Percentiles rank a stretch among this genome's conserved stretches.
These are phyloP conservation scores for Suhomyces bokatorum DNA, from an alignment of 1,139 yeast species.

Conservation along the genomic window DNA sequence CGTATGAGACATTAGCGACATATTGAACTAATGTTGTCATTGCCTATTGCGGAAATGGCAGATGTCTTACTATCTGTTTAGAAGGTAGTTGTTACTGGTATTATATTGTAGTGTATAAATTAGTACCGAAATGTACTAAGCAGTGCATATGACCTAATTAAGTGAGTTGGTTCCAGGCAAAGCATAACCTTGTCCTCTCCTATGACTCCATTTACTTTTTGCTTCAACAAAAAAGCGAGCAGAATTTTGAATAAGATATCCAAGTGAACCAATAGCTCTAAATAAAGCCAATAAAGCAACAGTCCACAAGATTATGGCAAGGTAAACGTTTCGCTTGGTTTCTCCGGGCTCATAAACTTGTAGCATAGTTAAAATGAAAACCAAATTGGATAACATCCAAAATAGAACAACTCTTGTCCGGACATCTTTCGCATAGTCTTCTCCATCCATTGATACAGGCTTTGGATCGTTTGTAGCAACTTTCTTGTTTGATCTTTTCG, in stretches of 20 bases:
- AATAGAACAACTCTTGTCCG: constrained; percentile 90
- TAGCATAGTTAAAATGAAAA: constrained; percentile 81
- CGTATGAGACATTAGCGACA: constrained; percentile 1
- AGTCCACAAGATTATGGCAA: constrained; percentile 85
- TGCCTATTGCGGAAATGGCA: neutral
- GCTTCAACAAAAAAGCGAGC: constrained; percentile 45
- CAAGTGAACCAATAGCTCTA: constrained; percentile 76
- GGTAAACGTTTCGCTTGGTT: constrained; percentile 61
- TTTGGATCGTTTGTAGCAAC: constrained; percentile 46
- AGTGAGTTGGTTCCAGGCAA: constrained; percentile 37
- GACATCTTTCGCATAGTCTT: constrained; percentile 91
- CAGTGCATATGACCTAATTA: constrained; percentile 17
- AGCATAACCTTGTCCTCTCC: constrained; percentile 38
- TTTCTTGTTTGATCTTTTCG: constrained; percentile 63
- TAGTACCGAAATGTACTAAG: neutral
- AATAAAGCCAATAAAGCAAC: constrained; percentile 80
- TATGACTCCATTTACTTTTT: constrained; percentile 45
- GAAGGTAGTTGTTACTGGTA: too few species aligned
- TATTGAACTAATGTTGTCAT: neutral
- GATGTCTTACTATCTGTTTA: too few species aligned
- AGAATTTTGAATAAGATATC: constrained; percentile 54
- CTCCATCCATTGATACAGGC: constrained; percentile 49
- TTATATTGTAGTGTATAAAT: neutral
- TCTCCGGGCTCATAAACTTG: constrained; percentile 73
- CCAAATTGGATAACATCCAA: constrained; percentile 82